Base-by-base conservation (phyloP, 31 red algal genomes). In the Endocladia muricata region DNA sequence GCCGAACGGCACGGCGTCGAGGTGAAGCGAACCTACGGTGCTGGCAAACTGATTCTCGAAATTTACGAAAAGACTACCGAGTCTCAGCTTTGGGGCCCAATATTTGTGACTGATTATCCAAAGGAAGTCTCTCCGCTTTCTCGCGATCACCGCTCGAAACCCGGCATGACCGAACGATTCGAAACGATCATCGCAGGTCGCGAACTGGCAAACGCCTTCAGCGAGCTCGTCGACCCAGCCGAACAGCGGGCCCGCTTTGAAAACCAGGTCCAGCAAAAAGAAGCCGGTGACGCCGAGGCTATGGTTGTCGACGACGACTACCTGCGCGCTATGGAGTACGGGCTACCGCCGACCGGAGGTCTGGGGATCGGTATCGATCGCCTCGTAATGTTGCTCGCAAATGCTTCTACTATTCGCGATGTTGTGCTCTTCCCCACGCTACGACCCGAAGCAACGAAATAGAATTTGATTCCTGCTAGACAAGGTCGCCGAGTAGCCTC, bases 351-450 rank as follows among this genome's bases (percentile, higher is more conserved):
- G 22, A 94, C 91, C 0, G 87, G 44, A 29, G 91, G 91, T 6
- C 55, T 52, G 62, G 91, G 91, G 30, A 88, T 94, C 52, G 91
- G 91, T n/a, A 68, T 94, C 3, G 91, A 94, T 68, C 85, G 91
- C 9, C 37, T 94, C 67, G 61, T 79, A 15, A 94, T 94, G 91
- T 40, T 94, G 54, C 55, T 94, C 1, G 77, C 91, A 3, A 78
- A 91, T n/a, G 54, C 90, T 13, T 52, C 34, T 32, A 86, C 49
- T 42, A 94, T 94, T 54, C 82, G 83, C 23, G 91, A 94, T 49
- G 91, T 94, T 3, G 32, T 94, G 34, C 43, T 94, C 7, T 94
- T 94, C 55, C 91, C 91, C 19, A 76, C 78, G 13, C 75, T 93
- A 76, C 79, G 80, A 37, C 89, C 89, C 8, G 70, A 75, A n/a